phyloP scores from a whole-genome alignment of 2,329 filamentous ascomycete species.

The Claviceps purpurea region DNA sequence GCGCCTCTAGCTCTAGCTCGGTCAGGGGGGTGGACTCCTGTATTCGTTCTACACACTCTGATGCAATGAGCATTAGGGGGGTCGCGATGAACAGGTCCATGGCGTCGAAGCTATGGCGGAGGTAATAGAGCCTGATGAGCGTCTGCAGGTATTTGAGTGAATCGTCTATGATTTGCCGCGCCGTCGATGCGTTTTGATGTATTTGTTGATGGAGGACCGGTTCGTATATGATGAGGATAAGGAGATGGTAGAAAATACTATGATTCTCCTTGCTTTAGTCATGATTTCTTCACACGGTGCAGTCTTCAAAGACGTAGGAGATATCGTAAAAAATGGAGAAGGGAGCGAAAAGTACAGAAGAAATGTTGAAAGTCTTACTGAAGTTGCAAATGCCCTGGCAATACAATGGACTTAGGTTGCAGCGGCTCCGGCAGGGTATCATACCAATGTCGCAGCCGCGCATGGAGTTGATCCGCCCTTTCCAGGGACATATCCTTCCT shows the following conservation, averaged over 20 bases:
- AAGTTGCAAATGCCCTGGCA: conserved; percentile 22
- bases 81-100: conserved; percentile 19
- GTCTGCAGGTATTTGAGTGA: conserved; percentile 12
- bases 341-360: background rate
- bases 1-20: conserved; percentile 11
- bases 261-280: background rate
- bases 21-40: conserved; percentile 1
- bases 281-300: background rate
- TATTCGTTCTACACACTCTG: conserved; percentile 15
- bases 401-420: conserved; percentile 15
- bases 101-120: conserved; percentile 19
- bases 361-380: conserved; percentile 18
- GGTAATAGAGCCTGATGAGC: conserved; percentile 17
- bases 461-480: conserved; percentile 10
- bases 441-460: conserved; percentile 16
- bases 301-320: too few species aligned
- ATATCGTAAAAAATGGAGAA: background rate
- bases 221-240: conserved; percentile 15
- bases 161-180: conserved; percentile 11
- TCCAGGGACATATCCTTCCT: conserved; percentile 8
- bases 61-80: conserved; percentile 14
- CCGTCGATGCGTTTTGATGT: background rate
- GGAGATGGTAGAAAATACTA: conserved; percentile 14
- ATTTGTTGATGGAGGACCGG: conserved; percentile 8
- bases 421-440: conserved; percentile 13